Evolutionary conservation across 2,329 filamentous ascomycete genomes (phyloP), one percentile per base, ranked within the genome.

Genomic region (Tolypocladium inflatum): DNA sequence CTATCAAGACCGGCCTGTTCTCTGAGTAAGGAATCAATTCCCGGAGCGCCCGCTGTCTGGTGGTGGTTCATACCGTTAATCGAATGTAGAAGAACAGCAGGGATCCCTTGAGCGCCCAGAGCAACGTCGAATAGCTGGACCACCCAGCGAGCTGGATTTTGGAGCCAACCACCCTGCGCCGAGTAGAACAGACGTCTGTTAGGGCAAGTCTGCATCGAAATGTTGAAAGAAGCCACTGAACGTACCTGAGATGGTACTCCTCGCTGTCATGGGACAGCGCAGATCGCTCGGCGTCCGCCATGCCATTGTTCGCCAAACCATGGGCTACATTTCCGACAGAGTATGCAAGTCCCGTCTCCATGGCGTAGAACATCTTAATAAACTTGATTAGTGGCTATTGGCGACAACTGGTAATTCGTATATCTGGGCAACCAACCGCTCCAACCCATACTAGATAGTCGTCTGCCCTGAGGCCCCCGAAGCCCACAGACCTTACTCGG

Each of bases 371-470:
- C 2, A 80, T 65, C 80, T 83, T 9, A 41, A 6, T 2, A 41
- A 8, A 19, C 7, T 19, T n/a, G 3, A 33, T 50, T 11, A 50
- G 45, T 5, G 17, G 17, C 8, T n/a, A 23, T 19, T 33, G 45
- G 19, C 13, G 15, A 33, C 2, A n/a, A 6, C 7, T 37, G 23
- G 10, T 8, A n/a, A 2, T 7, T 37, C 19, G 10, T 8, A 26
- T 13, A 39, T 54, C 19, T 39, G 30, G 11, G n/a, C 11, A 37
- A 62, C 68, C 56, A 54, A 84, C 80, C 60, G 75, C 74, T 6
- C 78, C 81, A 21, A 83, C n/a, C 51, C 79, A 68, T 70, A 85
- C 82, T 37, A 87, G 65, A 63, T 81, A 85, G 60, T 87, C 84
- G 66, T 86, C 84, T 1, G 76, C 72, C 62, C 77, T 74, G 57